phyloP scores from a whole-genome alignment of 495 filamentous ascomycete species.

The Aspergillus cavernicola region DNA sequence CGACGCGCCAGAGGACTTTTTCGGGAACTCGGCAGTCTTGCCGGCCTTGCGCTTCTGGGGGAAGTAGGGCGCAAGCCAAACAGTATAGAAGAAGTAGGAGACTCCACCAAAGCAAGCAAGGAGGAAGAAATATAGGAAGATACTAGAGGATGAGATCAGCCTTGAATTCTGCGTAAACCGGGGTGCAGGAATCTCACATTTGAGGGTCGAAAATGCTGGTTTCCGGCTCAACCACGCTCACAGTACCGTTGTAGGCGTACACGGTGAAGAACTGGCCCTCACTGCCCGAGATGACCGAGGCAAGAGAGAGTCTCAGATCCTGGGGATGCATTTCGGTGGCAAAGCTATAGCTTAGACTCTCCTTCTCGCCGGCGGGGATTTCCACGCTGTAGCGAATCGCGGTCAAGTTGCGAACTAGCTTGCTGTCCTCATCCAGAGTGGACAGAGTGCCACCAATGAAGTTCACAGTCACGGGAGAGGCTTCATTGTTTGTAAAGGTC shows the following conservation, averaged over 20 bases:
- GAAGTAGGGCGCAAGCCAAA: slow-evolving; percentile 95
- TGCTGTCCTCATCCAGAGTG: slow-evolving; percentile 52
- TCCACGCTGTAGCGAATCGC: slow-evolving; percentile 66
- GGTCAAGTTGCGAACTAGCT: slow-evolving; percentile 80
- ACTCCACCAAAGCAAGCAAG: slow-evolving; percentile 69
- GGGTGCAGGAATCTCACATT: slow-evolving; percentile 57
- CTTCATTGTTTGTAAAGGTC: slow-evolving; percentile 80
- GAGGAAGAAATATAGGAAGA: slow-evolving; percentile 97
- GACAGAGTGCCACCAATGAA: slow-evolving; percentile 77
- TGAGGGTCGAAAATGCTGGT: slow-evolving; percentile 94
- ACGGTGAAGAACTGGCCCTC: slow-evolving; percentile 69
- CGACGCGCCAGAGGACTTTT: slow-evolving; percentile 51
- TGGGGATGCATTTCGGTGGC: slow-evolving; percentile 89
- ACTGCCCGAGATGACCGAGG: slow-evolving; percentile 63
- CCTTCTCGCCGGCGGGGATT: slow-evolving; percentile 73
- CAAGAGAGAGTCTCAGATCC: slow-evolving; percentile 76
- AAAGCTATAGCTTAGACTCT: slow-evolving; percentile 77
- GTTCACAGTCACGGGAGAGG: slow-evolving; percentile 66
- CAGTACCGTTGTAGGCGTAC: slow-evolving; percentile 79
- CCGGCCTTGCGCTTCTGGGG: slow-evolving; percentile 76
- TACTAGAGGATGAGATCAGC: slow-evolving; percentile 44
- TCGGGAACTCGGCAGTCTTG: slow-evolving; percentile 57
- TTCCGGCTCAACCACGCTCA: slow-evolving; percentile 87
- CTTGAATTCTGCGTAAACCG: not conserved
- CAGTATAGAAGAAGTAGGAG: slow-evolving; percentile 94